Conservation (phyloP, 2,329 filamentous ascomycete species). For the Apiospora arundinis region DNA sequence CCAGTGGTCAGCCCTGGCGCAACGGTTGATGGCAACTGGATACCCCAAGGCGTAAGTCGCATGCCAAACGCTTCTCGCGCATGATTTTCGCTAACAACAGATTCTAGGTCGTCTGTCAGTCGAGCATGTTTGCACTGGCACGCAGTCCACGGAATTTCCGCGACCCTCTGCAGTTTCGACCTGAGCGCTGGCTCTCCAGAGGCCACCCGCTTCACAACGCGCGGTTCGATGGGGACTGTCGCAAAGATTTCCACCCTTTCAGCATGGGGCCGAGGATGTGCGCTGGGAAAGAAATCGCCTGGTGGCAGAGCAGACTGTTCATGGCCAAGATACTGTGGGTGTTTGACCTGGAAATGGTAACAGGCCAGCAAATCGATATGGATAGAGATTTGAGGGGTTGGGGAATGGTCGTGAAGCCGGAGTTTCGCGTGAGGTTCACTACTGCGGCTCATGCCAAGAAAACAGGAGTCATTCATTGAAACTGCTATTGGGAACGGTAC, state of each 20-base stretch:
- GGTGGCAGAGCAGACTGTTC: conserved; percentile 25
- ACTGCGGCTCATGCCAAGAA: not conserved
- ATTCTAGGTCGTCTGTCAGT: not conserved
- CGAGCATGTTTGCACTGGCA: not conserved
- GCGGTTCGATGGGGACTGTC: conserved; percentile 20
- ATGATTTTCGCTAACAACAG: not conserved
- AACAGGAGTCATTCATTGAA: not conserved
- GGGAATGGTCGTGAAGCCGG: conserved; percentile 26
- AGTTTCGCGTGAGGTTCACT: conserved; percentile 21
- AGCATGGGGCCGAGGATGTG: conserved; percentile 28
- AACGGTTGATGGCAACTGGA: conserved; percentile 33
- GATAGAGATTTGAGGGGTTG: conserved; percentile 25
- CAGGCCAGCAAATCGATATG: conserved; percentile 23
- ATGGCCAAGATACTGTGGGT: conserved; percentile 29
- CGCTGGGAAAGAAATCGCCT: conserved; percentile 25
- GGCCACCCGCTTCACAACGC: not conserved
- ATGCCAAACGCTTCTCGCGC: not conserved
- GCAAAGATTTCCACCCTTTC: conserved; percentile 27
- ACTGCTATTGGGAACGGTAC: not conserved
- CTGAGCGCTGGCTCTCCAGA: not conserved
- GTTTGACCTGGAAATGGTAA: conserved; percentile 25
- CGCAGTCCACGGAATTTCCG: not conserved
- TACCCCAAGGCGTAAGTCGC: conserved; percentile 30
- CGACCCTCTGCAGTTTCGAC: not conserved
- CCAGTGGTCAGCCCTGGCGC: conserved; percentile 35